phyloP scores from a whole-genome alignment of 768 basidiomycete genomes.

The Hebeloma cylindrosporum region DNA sequence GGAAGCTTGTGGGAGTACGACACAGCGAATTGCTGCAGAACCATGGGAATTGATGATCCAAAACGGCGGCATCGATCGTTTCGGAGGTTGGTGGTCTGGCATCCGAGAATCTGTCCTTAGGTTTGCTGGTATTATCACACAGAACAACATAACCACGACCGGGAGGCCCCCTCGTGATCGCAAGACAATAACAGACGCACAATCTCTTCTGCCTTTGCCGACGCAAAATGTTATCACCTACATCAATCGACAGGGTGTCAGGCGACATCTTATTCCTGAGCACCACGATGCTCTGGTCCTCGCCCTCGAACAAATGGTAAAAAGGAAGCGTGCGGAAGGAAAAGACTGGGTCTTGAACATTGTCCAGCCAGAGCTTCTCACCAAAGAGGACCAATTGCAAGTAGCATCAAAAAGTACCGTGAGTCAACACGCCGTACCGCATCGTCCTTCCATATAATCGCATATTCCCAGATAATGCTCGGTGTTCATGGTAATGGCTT shows the following conservation, averaged over 20 bases:
- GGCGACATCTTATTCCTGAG: slow-evolving; percentile 47
- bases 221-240: slow-evolving; percentile 61
- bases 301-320: slow-evolving; percentile 46
- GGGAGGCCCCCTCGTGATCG: background rate
- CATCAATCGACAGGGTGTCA: slow-evolving; percentile 56
- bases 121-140: slow-evolving; percentile 49
- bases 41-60: slow-evolving; percentile 48
- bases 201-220: slow-evolving; percentile 32
- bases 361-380: slow-evolving; percentile 55
- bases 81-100: slow-evolving; percentile 69
- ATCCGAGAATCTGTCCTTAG: slow-evolving; percentile 53
- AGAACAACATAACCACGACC: background rate
- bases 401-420: slow-evolving; percentile 65
- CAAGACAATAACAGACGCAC: slow-evolving; percentile 8
- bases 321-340: slow-evolving; percentile 27
- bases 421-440: slow-evolving; percentile 20
- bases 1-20: slow-evolving; percentile 49
- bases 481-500: slow-evolving; percentile 76
- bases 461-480: slow-evolving; percentile 61
- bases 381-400: slow-evolving; percentile 68
- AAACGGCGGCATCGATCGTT: slow-evolving; percentile 26
- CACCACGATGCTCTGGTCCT: slow-evolving; percentile 51
- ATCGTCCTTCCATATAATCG: no score
- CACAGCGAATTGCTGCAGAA: slow-evolving; percentile 64
- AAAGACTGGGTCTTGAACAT: slow-evolving; percentile 56